phyloP scores from a whole-genome alignment of 2,329 filamentous ascomycete species.

The Pseudogymnoascus sp. region DNA sequence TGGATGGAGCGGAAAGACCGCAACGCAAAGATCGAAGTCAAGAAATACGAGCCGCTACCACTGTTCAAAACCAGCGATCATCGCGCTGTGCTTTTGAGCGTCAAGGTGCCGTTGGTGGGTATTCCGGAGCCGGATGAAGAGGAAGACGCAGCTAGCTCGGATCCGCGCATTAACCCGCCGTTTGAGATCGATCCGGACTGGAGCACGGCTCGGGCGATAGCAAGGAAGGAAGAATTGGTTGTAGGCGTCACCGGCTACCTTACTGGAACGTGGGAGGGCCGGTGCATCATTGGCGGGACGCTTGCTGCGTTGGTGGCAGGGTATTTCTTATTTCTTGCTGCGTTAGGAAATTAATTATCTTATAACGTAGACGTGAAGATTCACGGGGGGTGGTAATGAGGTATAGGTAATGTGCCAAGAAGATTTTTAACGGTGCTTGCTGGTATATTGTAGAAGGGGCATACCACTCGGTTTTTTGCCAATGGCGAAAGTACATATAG shows the following conservation, averaged over 20 bases:
- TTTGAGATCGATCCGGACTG: slow-evolving; percentile 50
- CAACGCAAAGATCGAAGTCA: slow-evolving; percentile 43
- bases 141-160: slow-evolving; percentile 22
- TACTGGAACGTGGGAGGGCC: slow-evolving; percentile 26
- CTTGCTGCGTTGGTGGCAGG: slow-evolving; percentile 23
- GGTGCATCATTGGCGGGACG: slow-evolving; percentile 23
- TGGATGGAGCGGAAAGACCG: slow-evolving; percentile 35
- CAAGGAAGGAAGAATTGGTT: slow-evolving; percentile 48
- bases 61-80: slow-evolving; percentile 81
- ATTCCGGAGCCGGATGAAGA: slow-evolving; percentile 29
- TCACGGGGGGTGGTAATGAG: not conserved
- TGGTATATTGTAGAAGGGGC: not conserved
- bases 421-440: not conserved
- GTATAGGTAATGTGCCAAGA: not conserved
- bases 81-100: slow-evolving; percentile 67
- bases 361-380: not conserved
- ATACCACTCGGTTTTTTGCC: slow-evolving; percentile 1
- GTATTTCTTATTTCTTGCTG: slow-evolving; percentile 21
- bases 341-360: slow-evolving; percentile 12
- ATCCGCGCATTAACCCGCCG: slow-evolving; percentile 39
- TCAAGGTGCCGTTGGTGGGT: slow-evolving; percentile 50
- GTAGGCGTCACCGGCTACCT: slow-evolving; percentile 46
- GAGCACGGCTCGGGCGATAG: slow-evolving; percentile 42
- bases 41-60: slow-evolving; percentile 65
- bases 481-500: not conserved